Percentiles rank a stretch among this genome's conserved stretches.
phyloP scores from a whole-genome alignment of 2,329 filamentous ascomycete species.

The Massarina eburnea region DNA sequence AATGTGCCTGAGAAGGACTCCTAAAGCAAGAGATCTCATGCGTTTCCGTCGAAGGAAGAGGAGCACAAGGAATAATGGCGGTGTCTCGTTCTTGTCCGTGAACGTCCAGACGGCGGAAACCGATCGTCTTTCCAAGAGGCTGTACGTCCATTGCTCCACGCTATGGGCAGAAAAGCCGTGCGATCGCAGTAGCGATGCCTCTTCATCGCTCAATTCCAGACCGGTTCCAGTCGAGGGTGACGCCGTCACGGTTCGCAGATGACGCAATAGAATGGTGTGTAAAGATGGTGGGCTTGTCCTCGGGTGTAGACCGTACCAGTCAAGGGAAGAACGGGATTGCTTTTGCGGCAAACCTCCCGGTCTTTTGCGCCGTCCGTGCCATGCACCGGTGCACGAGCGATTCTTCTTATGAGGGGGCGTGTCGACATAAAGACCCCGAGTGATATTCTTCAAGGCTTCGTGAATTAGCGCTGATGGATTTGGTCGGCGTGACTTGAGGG shows the following conservation, averaged over 20 bases:
- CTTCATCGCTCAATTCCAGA: conserved; percentile 17
- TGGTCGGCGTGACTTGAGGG: conserved; percentile 19
- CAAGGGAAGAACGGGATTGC: not conserved
- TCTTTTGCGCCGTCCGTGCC: conserved; percentile 1
- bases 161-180: conserved; percentile 17
- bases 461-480: conserved; percentile 25
- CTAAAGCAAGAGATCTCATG: conserved; percentile 23
- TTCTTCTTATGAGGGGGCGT: conserved; percentile 11
- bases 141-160: conserved; percentile 28
- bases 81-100: conserved; percentile 7
- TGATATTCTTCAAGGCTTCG: conserved; percentile 17
- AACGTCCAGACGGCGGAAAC: conserved; percentile 23
- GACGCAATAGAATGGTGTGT: conserved; percentile 30
- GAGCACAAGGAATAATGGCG: conserved; percentile 35
- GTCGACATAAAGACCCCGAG: conserved; percentile 21
- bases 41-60: conserved; percentile 35
- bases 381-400: conserved; percentile 16
- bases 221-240: conserved; percentile 4
- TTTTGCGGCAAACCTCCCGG: conserved; percentile 2
- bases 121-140: conserved; percentile 20
- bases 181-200: conserved; percentile 20
- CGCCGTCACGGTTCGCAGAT: conserved; percentile 19
- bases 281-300: conserved; percentile 15
- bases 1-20: conserved; percentile 27
- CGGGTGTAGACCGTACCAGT: not conserved